Conservation (phyloP, 116 monocot genomes). For the Phalaenopsis hybrid region DNA sequence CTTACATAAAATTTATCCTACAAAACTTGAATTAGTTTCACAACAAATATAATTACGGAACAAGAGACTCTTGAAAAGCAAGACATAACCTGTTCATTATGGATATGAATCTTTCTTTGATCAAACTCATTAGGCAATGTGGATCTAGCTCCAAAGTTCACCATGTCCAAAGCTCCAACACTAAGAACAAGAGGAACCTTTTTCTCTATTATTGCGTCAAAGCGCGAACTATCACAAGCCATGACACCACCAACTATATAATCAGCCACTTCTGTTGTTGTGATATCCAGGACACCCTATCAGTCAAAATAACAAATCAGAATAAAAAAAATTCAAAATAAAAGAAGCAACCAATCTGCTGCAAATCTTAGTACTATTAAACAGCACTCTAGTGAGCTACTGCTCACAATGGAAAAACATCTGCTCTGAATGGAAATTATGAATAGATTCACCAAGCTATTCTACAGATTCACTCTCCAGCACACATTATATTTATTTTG, state of each 20-base stretch:
- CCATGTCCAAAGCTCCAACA: conserved; percentile 89
- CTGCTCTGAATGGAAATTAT: not conserved
- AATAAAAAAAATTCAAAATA: not conserved
- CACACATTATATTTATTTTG: not conserved
- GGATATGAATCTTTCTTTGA: conserved; percentile 64
- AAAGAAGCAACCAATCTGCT: not conserved
- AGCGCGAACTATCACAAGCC: conserved; percentile 73
- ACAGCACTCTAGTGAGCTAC: not conserved
- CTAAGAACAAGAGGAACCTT: conserved; percentile 81
- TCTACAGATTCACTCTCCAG: not conserved
- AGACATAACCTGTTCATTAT: conserved; percentile 81
- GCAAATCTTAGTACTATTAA: not conserved
- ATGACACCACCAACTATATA: conserved; percentile 86
- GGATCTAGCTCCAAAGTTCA: conserved; percentile 76
- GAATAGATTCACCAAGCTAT: not conserved
- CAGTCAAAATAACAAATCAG: not conserved
- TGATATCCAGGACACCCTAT: conserved; percentile 88
- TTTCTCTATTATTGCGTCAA: conserved; percentile 77
- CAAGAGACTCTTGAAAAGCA: not conserved
- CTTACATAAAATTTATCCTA: not conserved
- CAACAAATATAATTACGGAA: not conserved
- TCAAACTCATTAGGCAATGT: conserved; percentile 66
- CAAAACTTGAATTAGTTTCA: not conserved
- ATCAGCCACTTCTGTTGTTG: conserved; percentile 95
- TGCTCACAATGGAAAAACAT: not conserved